Conservation (phyloP, 768 basidiomycete species). For the Mycena capillaripes region DNA sequence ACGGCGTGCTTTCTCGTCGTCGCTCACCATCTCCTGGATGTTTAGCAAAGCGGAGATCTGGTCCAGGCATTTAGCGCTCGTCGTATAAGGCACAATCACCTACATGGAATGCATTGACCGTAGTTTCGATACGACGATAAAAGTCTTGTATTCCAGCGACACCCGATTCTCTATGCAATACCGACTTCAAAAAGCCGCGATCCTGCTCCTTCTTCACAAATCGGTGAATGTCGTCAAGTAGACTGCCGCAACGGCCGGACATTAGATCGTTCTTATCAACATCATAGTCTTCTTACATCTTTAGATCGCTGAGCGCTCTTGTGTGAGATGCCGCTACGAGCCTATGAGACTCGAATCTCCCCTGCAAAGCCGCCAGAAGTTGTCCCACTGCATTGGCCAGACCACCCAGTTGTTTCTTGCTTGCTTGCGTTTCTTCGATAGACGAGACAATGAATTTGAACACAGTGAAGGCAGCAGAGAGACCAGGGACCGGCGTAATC, state of each 20-base stretch:
- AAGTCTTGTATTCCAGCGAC: not conserved
- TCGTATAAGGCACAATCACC: not conserved
- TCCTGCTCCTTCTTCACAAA: constrained; percentile 6
- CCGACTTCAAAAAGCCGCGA: not conserved
- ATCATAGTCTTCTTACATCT: not conserved
- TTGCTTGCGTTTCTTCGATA: constrained; percentile 2
- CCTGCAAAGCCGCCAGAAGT: not conserved
- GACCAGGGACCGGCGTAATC: constrained; percentile 17
- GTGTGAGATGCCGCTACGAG: not conserved
- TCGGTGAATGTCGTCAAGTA: no score
- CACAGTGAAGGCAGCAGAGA: not conserved
- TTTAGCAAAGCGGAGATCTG: no score
- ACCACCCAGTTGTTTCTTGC: not conserved
- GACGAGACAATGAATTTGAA: constrained; percentile 17
- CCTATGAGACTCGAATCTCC: not conserved
- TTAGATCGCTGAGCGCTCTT: not conserved
- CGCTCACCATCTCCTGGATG: no score
- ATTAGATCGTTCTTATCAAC: no score
- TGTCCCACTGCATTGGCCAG: not conserved
- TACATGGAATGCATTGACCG: constrained; percentile 10
- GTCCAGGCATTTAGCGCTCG: no score
- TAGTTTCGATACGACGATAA: not conserved
- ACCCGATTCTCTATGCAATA: not conserved
- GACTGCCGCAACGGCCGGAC: not conserved
- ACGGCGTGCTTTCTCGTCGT: no score